Base-by-base conservation (phyloP, 106 monocot genomes). In the Triglochin maritima region DNA sequence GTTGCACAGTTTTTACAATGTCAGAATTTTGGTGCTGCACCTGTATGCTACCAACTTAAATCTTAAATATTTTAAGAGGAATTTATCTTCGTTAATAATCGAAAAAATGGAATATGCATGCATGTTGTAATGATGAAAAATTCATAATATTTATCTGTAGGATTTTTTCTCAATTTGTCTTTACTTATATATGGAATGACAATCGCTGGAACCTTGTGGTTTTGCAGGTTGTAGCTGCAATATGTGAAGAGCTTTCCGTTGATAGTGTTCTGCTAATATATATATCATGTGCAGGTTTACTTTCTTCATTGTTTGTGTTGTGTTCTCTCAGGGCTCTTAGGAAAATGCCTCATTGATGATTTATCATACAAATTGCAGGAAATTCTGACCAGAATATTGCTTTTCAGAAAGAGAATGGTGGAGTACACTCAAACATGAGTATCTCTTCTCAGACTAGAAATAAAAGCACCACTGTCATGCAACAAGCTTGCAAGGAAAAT, bases 241-340 rank as follows among this genome's bases (percentile, higher is more conserved):
- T 85, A 11, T 85, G 83, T 68, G 88, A 96, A 84, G 82, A 88
- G 16, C 79, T 96, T 47, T 69, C 90, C 69, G 61, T 81, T 14
- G 95, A 96, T 64, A 71, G 81, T 59, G 74, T 91, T 56, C 70
- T 96, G 60, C 80, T 96, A 29, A 70, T 96, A 56, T 96, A 96
- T 62, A 72, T 96, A 53, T 90, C 95, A 54, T 91, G 87, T 74
- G 85, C 95, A 83, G 95, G 95, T 96, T 72, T 11, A 59, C 57
- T 79, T 42, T 5, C 47, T 71, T 43, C 11, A 59, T 50, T 66
- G 66, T 42, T 47, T 69, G 2, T 53, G 6, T 44, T 46, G 47
- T 50, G 50, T 17, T 69, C 12, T 71, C 11, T 53, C 62, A 53
- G 10, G 47, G 11, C 57, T 42, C 53, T 6, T 59, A 42, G 41